Conservation (phyloP, 768 basidiomycete species). For the Mrakia frigida region DNA sequence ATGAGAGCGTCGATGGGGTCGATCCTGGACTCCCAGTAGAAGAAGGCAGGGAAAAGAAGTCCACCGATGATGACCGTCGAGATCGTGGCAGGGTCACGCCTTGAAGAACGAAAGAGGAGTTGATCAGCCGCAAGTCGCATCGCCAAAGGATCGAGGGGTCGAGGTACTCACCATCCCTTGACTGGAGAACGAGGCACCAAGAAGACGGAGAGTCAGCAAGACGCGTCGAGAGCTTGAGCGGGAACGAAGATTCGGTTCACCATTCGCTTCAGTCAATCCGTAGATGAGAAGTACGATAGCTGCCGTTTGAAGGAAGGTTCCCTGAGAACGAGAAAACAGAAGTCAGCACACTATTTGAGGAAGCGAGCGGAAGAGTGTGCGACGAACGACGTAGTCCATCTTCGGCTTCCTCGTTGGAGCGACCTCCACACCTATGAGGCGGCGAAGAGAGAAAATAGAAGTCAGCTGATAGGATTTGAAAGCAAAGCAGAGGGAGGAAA, state of each 20-base stretch:
- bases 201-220: neutral
- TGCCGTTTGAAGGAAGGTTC: neutral
- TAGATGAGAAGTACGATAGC: conserved; percentile 37
- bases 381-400: conserved; percentile 24
- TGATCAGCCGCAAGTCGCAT: too few species aligned
- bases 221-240: too few species aligned
- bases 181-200: neutral
- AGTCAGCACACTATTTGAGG: neutral
- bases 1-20: conserved; percentile 20
- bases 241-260: neutral
- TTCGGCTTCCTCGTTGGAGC: neutral
- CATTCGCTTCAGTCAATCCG: conserved; percentile 39
- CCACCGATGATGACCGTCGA: conserved; percentile 37
- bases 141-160: too few species aligned
- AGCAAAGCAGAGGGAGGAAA: neutral
- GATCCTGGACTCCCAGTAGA: conserved; percentile 35
- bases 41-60: conserved; percentile 35
- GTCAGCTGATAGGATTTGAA: neutral
- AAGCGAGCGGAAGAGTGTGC: neutral
- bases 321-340: neutral
- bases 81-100: conserved; percentile 33
- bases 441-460: neutral
- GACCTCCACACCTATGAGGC: neutral
- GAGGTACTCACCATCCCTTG: neutral
- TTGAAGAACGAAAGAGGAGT: too few species aligned